Percentiles rank a stretch among this genome's conserved stretches.
phyloP scores from a whole-genome alignment of 352 stramenopile species.

The Globisporangium irregulare region DNA sequence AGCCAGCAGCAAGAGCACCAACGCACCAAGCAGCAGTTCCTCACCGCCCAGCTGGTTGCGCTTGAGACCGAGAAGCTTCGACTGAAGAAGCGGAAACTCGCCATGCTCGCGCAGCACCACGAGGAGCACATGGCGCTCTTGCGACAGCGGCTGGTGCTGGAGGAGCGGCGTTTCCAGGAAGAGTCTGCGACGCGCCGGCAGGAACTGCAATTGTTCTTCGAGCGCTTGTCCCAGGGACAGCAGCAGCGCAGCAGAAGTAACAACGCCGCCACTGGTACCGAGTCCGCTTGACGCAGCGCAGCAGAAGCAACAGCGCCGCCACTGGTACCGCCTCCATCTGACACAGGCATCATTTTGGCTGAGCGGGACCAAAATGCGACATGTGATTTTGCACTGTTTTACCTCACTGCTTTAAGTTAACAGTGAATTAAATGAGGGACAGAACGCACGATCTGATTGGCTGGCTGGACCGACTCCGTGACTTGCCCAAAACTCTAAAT shows the following conservation, averaged over 20 bases:
- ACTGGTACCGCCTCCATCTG: too few relatives aligned
- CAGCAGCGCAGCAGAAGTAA: not conserved
- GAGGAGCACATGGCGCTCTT: slow-evolving; percentile 33
- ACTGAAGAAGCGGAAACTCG: slow-evolving; percentile 42
- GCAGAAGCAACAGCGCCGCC: too few relatives aligned
- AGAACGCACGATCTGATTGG: too few relatives aligned
- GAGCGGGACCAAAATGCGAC: too few relatives aligned
- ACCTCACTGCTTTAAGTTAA: too few relatives aligned
- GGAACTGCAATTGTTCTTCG: slow-evolving; percentile 21
- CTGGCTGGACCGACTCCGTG: too few relatives aligned
- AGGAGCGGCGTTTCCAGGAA: slow-evolving; percentile 24
- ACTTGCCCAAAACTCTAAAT: too few relatives aligned
- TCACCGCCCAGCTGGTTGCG: slow-evolving; percentile 27
- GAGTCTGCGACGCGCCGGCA: slow-evolving; percentile 15
- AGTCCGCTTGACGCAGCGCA: too few relatives aligned
- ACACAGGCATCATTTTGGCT: too few relatives aligned
- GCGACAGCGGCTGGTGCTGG: slow-evolving; percentile 22
- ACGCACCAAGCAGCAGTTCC: slow-evolving; percentile 5
- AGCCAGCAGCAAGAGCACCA: not conserved
- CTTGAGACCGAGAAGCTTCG: slow-evolving; percentile 39
- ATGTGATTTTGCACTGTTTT: too few relatives aligned
- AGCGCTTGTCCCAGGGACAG: not conserved
- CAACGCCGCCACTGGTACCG: not conserved
- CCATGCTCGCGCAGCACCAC: slow-evolving; percentile 34
- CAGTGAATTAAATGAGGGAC: too few relatives aligned